Evolutionary conservation across 2,329 filamentous ascomycete genomes (phyloP).

Genomic region (Fusarium continuum): DNA sequence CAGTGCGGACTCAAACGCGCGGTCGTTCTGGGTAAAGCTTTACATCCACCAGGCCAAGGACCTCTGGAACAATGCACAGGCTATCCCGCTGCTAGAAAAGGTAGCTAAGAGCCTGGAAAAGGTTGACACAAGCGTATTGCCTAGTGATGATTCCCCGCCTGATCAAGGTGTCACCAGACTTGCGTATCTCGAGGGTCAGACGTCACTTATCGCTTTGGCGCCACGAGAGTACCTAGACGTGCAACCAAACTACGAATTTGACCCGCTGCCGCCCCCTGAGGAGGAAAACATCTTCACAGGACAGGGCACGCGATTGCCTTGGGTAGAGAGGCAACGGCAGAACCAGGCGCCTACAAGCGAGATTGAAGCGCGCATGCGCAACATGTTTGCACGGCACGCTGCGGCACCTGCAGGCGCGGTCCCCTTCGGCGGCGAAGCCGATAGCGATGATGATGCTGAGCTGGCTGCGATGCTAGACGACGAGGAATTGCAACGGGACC

Average conservation of each 20-base stretch:
- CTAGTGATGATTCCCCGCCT: slow-evolving; percentile 51
- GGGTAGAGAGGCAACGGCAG: slow-evolving; percentile 12
- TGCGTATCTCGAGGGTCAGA: slow-evolving; percentile 79
- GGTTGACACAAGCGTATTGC: slow-evolving; percentile 52
- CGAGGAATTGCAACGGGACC: slow-evolving; percentile 46
- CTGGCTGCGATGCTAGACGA: slow-evolving; percentile 44
- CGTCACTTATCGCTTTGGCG: slow-evolving; percentile 73
- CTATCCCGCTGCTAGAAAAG: slow-evolving; percentile 73
- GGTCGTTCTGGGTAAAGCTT: slow-evolving; percentile 74
- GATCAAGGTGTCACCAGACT: slow-evolving; percentile 73
- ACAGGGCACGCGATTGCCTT: slow-evolving; percentile 31
- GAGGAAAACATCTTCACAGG: slow-evolving; percentile 55
- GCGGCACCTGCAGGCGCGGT: slow-evolving; percentile 10
- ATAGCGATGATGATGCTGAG: slow-evolving; percentile 43
- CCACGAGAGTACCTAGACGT: slow-evolving; percentile 71
- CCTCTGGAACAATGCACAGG: slow-evolving; percentile 84
- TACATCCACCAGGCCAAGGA: slow-evolving; percentile 82
- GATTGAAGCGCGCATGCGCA: slow-evolving; percentile 43
- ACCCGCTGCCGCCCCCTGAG: slow-evolving; percentile 78
- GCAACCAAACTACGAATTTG: slow-evolving; percentile 77
- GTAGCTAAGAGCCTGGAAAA: slow-evolving; percentile 66
- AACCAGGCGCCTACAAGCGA: slow-evolving; percentile 21
- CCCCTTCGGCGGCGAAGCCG: slow-evolving; percentile 20
- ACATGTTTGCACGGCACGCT: slow-evolving; percentile 41
- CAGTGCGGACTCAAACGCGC: slow-evolving; percentile 69